Conservation (phyloP, 345 rosid genomes). For the Nephelium lappaceum region DNA sequence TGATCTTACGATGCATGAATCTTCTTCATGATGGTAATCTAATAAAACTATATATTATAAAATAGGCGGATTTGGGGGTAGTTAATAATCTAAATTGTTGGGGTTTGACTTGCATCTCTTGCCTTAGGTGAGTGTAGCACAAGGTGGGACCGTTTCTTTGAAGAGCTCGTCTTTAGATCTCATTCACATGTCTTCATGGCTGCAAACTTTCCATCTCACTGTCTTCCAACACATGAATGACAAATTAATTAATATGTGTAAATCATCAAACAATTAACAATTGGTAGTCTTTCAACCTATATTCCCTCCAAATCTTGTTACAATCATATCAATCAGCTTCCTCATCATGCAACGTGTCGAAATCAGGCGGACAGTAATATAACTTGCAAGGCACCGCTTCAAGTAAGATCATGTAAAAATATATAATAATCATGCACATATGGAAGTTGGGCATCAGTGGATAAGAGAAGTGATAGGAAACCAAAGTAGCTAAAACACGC, state of each 20-base stretch:
- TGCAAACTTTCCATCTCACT: neutral
- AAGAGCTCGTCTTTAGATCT: slow-evolving; percentile 11
- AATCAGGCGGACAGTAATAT: neutral
- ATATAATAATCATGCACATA: neutral
- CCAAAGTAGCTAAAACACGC: slow-evolving; percentile 7
- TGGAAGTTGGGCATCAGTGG: neutral
- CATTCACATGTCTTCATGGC: slow-evolving; percentile 8
- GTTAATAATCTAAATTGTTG: slow-evolving; percentile 40
- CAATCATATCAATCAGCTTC: neutral
- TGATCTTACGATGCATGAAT: slow-evolving; percentile 9
- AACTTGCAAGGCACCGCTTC: slow-evolving; percentile 5
- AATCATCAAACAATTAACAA: neutral
- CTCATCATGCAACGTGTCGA: slow-evolving; percentile 2
- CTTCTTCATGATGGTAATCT: neutral
- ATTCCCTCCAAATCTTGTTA: too few species aligned
- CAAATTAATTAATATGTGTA: neutral
- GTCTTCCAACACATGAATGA: neutral
- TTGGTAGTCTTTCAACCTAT: neutral
- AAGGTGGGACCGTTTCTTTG: slow-evolving; percentile 36
- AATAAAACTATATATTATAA: neutral
- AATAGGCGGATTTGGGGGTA: slow-evolving; percentile 22
- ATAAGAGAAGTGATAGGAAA: slow-evolving; percentile 20
- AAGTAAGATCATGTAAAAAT: neutral
- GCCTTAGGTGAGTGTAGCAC: slow-evolving; percentile 37
- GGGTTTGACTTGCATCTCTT: slow-evolving; percentile 41